Evolutionary conservation across 768 basidiomycete species (phyloP).

Genomic region (Boletus edulis): DNA sequence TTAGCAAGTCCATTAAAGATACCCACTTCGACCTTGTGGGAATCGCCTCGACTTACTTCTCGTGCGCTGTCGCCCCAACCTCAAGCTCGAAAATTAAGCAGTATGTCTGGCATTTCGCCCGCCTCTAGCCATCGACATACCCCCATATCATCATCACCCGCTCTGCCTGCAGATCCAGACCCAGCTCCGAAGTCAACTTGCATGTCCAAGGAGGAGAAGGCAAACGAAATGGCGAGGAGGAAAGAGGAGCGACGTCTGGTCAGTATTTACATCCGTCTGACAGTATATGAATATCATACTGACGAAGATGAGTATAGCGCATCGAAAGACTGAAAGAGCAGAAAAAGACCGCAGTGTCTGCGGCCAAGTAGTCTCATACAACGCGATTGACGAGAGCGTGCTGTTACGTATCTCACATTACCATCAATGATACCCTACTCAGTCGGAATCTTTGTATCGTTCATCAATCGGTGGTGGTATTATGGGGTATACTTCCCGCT

Average conservation of each 20-base stretch:
- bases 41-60: conserved; percentile 15
- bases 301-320: conserved; percentile 41
- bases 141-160: conserved; percentile 23
- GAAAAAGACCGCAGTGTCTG: conserved; percentile 44
- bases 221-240: conserved; percentile 86
- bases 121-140: conserved; percentile 20
- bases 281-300: not conserved
- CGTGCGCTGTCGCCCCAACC: conserved; percentile 24
- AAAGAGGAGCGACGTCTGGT: conserved; percentile 93
- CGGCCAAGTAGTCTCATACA: too few species aligned
- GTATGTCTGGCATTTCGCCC: conserved; percentile 4
- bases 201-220: conserved; percentile 88
- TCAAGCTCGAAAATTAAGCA: conserved; percentile 5
- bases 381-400: too few species aligned
- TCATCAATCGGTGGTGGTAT: too few species aligned
- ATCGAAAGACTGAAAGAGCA: conserved; percentile 81
- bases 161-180: conserved; percentile 9
- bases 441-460: too few species aligned
- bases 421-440: too few species aligned
- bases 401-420: too few species aligned
- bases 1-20: conserved; percentile 2
- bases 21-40: conserved; percentile 11
- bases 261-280: conserved; percentile 17
- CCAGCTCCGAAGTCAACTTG: conserved; percentile 30
- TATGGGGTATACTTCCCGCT: too few species aligned